phyloP scores from a whole-genome alignment of 2,329 filamentous ascomycete genomes.

The Hirsutella minnesotensis region DNA sequence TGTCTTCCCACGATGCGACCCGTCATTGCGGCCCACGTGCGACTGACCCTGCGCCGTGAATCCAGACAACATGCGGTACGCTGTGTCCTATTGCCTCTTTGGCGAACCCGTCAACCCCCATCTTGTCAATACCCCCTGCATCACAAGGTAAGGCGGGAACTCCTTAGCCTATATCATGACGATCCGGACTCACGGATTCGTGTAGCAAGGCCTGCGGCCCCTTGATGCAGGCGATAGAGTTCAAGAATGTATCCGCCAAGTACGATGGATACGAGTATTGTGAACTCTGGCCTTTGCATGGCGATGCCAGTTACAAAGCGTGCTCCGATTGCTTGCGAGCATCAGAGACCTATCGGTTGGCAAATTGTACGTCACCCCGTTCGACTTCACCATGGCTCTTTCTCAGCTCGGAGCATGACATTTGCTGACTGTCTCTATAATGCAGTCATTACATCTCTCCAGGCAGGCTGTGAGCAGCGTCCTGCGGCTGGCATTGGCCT shows the following conservation, averaged over 20 bases:
- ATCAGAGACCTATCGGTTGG: constrained; percentile 26
- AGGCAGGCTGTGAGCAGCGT: constrained; percentile 43
- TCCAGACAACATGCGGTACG: constrained; percentile 46
- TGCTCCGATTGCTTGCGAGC: constrained; percentile 36
- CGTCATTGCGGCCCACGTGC: neutral
- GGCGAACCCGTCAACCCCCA: constrained; percentile 31
- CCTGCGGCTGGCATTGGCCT: constrained; percentile 34
- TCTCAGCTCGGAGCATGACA: no score
- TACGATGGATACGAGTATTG: constrained; percentile 42
- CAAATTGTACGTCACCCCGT: constrained; percentile 35
- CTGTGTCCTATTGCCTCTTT: constrained; percentile 43
- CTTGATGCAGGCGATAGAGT: constrained; percentile 33
- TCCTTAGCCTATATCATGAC: no score
- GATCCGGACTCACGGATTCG: no score
- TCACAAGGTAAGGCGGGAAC: constrained; percentile 31
- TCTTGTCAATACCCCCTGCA: constrained; percentile 32
- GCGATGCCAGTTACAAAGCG: constrained; percentile 21
- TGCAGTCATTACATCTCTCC: constrained; percentile 35
- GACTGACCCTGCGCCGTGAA: neutral
- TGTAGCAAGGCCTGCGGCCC: constrained; percentile 41
- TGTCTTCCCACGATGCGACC: neutral
- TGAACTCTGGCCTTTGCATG: constrained; percentile 28
- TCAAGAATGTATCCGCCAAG: constrained; percentile 34
- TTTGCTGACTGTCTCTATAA: constrained; percentile 10
- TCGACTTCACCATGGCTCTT: neutral